Evolutionary conservation across 2,329 filamentous ascomycete species (phyloP), one percentile per base, ranked within the genome.

Genomic region (Apiospora saccharicola): DNA sequence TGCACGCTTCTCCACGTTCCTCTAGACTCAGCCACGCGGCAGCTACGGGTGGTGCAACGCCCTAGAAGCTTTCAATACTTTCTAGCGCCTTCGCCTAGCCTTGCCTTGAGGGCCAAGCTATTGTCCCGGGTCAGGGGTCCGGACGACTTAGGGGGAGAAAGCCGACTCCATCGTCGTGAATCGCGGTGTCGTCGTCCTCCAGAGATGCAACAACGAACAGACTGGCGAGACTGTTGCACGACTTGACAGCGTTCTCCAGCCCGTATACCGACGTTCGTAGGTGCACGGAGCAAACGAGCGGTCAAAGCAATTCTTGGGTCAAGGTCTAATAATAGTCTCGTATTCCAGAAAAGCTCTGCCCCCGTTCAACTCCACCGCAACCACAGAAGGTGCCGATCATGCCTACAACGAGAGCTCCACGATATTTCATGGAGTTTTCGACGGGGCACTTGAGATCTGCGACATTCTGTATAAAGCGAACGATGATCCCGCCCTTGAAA

Each of bases 301-400:
- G 67, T 49, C 44, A 49, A 49, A n/a, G 14, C 13, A n/a, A 49
- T 22, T 13, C 16, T 19, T 22, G 47, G 67, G 16, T 16, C 26
- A 49, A 7, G 24, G 44, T 64, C 67, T 69, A 69, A 69, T 22
- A 47, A 47, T 69, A 69, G 67, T 13, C 67, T 69, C 44, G 67
- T 69, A 69, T 69, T 69, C 44, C n/a, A 37, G 43, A 69, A 49
- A 22, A 37, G 8, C n/a, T 22, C 26, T 22, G 14, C 26, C 44
- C 26, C 44, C 26, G 5, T 16, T 22, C 34, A 14, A 14, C 57
- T 41, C 67, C 67, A 69, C 67, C 7, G 16, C 1, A 8, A 24
- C 67, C 44, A 34, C 8, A 37, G 26, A 7, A 8, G 6, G 24
- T n/a, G 67, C 26, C 16, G 67, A 49, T 69, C 67, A 22, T 47